Conservation (phyloP, 257 asterid genomes). For the Petunia secreta region DNA sequence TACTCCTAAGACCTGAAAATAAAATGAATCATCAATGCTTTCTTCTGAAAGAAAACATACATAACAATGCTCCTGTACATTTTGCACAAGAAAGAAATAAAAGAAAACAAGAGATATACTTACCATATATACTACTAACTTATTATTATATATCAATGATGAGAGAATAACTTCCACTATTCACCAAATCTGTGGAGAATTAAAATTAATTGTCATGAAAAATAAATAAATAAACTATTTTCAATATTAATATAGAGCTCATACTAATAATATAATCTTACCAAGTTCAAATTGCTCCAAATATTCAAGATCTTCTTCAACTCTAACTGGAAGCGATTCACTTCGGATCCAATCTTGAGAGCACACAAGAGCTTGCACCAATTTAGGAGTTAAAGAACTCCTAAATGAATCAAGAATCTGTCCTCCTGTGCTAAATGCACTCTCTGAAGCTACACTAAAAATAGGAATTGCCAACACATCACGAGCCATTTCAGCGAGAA, state of each 20-base stretch:
- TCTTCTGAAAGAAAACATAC: too few species aligned
- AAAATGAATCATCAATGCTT: too few species aligned
- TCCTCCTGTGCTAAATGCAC: neutral
- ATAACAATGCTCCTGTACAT: too few species aligned
- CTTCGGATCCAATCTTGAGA: neutral
- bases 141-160: neutral
- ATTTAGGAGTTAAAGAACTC: neutral
- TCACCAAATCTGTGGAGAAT: neutral
- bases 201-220: neutral
- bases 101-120: neutral
- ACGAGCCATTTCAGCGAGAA: neutral
- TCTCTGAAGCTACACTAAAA: neutral
- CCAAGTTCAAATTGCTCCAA: neutral
- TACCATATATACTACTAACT: neutral
- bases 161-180: neutral
- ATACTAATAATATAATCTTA: neutral
- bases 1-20: too few species aligned
- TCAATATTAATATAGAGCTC: neutral
- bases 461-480: constrained; percentile 14
- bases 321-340: too few species aligned
- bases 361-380: neutral
- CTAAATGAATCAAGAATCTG: neutral
- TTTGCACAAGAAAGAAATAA: too few species aligned
- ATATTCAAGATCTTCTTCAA: neutral
- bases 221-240: neutral